Evolutionary conservation across 352 stramenopile species (phyloP), one percentile per base, ranked within the genome.

Genomic region (Albugo candida): DNA sequence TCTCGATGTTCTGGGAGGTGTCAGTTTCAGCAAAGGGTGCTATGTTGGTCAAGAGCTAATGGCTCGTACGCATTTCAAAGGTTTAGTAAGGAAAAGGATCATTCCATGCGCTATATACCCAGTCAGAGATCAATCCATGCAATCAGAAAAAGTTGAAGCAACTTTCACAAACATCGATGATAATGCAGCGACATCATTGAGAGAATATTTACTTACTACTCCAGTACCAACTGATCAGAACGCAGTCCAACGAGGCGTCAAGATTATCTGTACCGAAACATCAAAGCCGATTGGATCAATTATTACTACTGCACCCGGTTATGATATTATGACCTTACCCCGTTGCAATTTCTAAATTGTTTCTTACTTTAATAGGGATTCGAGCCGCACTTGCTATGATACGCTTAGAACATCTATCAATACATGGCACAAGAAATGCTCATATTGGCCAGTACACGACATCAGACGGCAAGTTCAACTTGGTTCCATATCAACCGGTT

Each of bases 1-100:
- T 48, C 58, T 97, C 1, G 89, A 97, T 37, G 63, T 95, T 31
- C 57, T 97, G 34, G 62, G 76, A 41, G 83, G 79, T 27, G 79
- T 97, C 31, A 88, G 67, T 13, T 97, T 97, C 60, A 64, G 67
- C 36, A 97, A 97, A 60, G 91, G 91, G 6, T 97, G 91, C 70
- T 97, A 97, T 56, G 67, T 97, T 13, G 91, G 91, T 1, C 91
- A 97, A 64, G 91, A 97, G 55, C 70, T 97, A 21, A 95, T 83
- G 1, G 89, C 91, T 19, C 67, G 91, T 27, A 95, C 91, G 35
- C 85, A 97, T 49, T 97, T 95, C 57, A 92, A 92, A 54, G 79
- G 76, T 37, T 88, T 78, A 52, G 74, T 92, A 11, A 72, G 79
- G 19, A 92, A 92, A 55, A 70, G 79, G 34, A 65, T 85, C 43